These are phyloP conservation scores for Brettanomyces naardenensis DNA, from an alignment of 805 yeast genomes.

Conservation along the genomic window DNA sequence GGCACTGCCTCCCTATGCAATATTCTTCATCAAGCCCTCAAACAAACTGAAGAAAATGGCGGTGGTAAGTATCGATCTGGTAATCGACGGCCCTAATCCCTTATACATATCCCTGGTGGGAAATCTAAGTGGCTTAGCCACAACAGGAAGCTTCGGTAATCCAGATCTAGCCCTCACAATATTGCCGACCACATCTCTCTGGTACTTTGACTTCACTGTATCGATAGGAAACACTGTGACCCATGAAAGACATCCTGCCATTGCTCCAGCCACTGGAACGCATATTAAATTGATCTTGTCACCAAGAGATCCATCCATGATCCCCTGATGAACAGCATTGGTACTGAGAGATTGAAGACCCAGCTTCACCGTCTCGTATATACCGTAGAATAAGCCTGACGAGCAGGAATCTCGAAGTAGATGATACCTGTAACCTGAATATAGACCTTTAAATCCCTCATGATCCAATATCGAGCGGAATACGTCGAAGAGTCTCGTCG, in stretches of 20 bases:
- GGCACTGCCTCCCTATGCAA: too few relatives aligned
- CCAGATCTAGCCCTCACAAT: conserved; percentile 48
- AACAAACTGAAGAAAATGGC: conserved; percentile 68
- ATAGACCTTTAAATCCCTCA: conserved; percentile 58
- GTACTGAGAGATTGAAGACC: conserved; percentile 29
- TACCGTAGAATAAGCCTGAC: conserved; percentile 64
- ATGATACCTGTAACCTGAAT: conserved; percentile 68
- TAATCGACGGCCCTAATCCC: conserved; percentile 69
- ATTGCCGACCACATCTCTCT: conserved; percentile 64
- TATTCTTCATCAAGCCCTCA: conserved; percentile 57
- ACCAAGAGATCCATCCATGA: conserved; percentile 13
- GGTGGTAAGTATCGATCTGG: conserved; percentile 65
- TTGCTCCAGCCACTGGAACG: conserved; percentile 67
- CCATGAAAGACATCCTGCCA: conserved; percentile 75
- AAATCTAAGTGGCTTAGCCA: conserved; percentile 26
- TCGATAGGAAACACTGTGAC: conserved; percentile 70
- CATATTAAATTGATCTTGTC: conserved; percentile 20
- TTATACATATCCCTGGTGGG: conserved; percentile 53
- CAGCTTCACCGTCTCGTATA: conserved; percentile 64
- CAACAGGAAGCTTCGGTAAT: conserved; percentile 31
- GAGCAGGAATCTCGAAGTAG: conserved; percentile 61
- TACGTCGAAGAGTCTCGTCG: conserved; percentile 30
- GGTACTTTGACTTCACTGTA: conserved; percentile 69
- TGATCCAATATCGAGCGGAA: conserved; percentile 45
- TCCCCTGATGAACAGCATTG: not conserved